Conservation (phyloP, 305 asterid genomes). For the Solanum hybrid region DNA sequence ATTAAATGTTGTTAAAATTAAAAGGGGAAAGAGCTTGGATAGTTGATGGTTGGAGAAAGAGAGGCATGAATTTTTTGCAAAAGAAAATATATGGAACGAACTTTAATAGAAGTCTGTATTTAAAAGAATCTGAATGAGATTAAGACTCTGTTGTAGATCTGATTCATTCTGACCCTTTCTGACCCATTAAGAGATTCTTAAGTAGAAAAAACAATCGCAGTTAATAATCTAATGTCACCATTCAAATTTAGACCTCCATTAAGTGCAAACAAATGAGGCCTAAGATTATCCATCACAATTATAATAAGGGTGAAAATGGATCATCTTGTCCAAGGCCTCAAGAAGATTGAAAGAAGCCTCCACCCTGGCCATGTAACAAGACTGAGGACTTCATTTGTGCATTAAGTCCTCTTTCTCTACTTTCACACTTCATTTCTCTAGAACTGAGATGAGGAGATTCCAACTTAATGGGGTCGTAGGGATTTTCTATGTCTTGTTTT, state of each 20-base stretch:
- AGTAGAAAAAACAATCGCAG: neutral
- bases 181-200: neutral
- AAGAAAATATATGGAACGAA: neutral
- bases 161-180: neutral
- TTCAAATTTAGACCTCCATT: neutral
- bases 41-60: neutral
- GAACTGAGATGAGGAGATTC: neutral
- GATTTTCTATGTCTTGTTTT: neutral
- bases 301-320: neutral
- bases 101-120: neutral
- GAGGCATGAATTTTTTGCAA: neutral
- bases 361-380: neutral
- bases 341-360: neutral
- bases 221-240: neutral
- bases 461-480: neutral
- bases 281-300: neutral
- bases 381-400: neutral
- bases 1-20: neutral
- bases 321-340: neutral
- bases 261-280: neutral
- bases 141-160: neutral
- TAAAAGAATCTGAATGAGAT: neutral
- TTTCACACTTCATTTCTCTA: neutral
- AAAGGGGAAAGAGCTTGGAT: neutral
- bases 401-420: neutral